A percentile compares a stretch with the other conserved stretches of the same genome.
Evolutionary conservation across 116 monocot species (phyloP).

Genomic region (Dioscorea cayenensis): DNA sequence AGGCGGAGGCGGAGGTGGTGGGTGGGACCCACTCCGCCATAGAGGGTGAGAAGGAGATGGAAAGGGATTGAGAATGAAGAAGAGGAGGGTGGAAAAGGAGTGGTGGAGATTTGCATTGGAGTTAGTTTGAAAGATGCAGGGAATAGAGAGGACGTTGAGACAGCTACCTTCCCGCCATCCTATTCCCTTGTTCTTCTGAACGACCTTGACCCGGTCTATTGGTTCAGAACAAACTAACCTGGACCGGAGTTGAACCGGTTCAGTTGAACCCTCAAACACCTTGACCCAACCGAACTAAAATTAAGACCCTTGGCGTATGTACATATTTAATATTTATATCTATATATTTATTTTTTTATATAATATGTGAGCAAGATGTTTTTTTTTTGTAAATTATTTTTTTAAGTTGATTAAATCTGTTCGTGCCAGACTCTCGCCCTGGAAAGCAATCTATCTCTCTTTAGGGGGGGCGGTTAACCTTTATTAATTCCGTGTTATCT

Average conservation of each 20-base stretch:
- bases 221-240: not conserved
- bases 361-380: too few relatives aligned
- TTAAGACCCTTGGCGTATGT: too few relatives aligned
- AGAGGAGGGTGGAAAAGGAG: not conserved
- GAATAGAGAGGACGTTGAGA: not conserved
- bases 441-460: too few relatives aligned
- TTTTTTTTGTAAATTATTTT: too few relatives aligned
- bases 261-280: not conserved
- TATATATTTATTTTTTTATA: too few relatives aligned
- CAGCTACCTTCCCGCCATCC: not conserved
- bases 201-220: not conserved
- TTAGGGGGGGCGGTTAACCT: too few relatives aligned
- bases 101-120: slow-evolving; percentile 7
- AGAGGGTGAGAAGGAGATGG: not conserved
- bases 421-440: too few relatives aligned
- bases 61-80: not conserved
- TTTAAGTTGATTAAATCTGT: too few relatives aligned
- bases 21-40: slow-evolving; percentile 9
- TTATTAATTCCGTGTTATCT: too few relatives aligned
- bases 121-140: not conserved
- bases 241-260: not conserved
- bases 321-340: too few relatives aligned
- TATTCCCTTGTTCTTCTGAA: not conserved
- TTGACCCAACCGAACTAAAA: too few relatives aligned
- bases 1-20: not conserved